Base-by-base conservation (phyloP, 202 grass and related monocot species). In the Brachypodium distachyon region DNA sequence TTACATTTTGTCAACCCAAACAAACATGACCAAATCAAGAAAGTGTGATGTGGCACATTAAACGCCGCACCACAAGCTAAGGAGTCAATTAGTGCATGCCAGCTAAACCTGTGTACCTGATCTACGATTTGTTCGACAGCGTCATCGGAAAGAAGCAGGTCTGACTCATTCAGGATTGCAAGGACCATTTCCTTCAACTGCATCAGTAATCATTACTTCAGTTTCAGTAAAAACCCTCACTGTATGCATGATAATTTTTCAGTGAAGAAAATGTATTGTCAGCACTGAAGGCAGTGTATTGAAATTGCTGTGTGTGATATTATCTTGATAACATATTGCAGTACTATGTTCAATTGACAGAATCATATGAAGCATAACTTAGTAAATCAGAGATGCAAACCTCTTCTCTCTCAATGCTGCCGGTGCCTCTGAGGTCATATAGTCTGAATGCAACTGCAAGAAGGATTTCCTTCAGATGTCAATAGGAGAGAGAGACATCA, bases 131-230 rank as follows among this genome's bases (percentile, higher is more conserved):
- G 42, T 72, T 97, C 84, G 1, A 97, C 84, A 8, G 84, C 80
- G 4, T 97, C 95, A 18, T 97, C 95, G 63, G 89, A 97, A 67
- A 97, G 89, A 57, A 49, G 3, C 12, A 98, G 34, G 19, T 87
- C 87, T 3, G 91, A 97, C 86, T 97, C 95, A 53, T 84, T 84
- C 44, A 94, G 72, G 79, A 94, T 36, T 61, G 95, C 95, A 29
- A 92, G 51, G 13, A 98, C 95, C 95, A 98, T 94, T 80, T 98
- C 95, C 64, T 92, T 92, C 82, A 94, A 68, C 91, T 98, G 70
- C 44, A 33, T 19, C 37, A 74, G 68, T 11, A 58, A 36, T 36
- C 31, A 39, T 14, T 6, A 66, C 8, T 6, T 27, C 52, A 67
- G 60, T 61, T 25, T 46, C 42, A 72, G 38, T 67, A 28, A 82